A percentile compares a stretch with the other conserved stretches of the same genome.
phyloP scores from a whole-genome alignment of 1,139 yeast species.

The Suhomyces panamericanus region DNA sequence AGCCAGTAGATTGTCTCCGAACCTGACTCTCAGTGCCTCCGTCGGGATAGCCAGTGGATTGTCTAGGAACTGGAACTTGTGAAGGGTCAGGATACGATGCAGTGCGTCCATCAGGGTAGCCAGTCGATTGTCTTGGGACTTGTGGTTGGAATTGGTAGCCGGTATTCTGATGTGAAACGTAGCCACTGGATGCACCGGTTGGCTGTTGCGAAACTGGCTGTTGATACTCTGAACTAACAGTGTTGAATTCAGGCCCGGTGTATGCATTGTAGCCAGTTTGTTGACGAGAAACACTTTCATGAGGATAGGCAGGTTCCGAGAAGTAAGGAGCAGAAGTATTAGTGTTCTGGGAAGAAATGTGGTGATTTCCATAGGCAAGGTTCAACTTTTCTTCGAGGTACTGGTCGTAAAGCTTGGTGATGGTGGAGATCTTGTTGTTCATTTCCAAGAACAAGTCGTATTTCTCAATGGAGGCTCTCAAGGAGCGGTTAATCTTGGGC shows the following conservation, averaged over 20 bases:
- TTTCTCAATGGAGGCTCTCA: slow-evolving; percentile 62
- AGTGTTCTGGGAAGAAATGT: slow-evolving; percentile 11
- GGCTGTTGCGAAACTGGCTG: background rate
- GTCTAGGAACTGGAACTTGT: background rate
- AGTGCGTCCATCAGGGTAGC: slow-evolving; percentile 2
- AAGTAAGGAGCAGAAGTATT: slow-evolving; percentile 1
- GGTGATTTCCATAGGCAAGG: slow-evolving; percentile 45
- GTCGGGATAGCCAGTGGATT: slow-evolving; percentile 6
- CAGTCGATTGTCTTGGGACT: slow-evolving; percentile 1
- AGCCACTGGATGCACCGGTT: slow-evolving; percentile 2
- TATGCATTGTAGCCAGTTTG: slow-evolving; percentile 1
- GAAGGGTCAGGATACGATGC: background rate
- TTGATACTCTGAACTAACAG: background rate
- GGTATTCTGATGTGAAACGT: slow-evolving; percentile 10
- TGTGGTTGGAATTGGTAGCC: slow-evolving; percentile 6
- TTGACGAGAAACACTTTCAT: slow-evolving; percentile 5
- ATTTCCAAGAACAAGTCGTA: slow-evolving; percentile 73
- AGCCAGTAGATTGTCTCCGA: slow-evolving; percentile 3
- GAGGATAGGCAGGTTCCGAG: slow-evolving; percentile 1
- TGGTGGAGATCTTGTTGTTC: slow-evolving; percentile 80
- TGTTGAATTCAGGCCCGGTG: background rate
- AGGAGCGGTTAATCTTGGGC: slow-evolving; percentile 71
- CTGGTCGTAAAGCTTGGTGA: slow-evolving; percentile 75
- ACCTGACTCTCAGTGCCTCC: background rate
- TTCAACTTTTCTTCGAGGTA: slow-evolving; percentile 68